Evolutionary conservation across 2,329 filamentous ascomycete genomes (phyloP), one percentile per base, ranked within the genome.

Genomic region (Fusarium denticulatum): DNA sequence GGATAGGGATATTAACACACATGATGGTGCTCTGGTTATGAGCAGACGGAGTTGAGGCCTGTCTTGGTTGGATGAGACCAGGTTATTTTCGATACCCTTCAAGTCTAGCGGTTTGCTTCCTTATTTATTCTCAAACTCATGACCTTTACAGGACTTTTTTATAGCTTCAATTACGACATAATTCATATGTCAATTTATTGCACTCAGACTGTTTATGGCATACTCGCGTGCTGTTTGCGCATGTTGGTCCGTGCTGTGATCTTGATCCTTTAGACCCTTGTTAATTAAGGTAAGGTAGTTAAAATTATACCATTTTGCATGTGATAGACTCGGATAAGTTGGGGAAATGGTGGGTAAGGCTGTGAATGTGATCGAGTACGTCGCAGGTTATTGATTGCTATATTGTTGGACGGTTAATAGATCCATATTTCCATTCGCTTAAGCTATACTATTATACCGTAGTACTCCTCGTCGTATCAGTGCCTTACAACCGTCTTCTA

Each of bases 21-120:
- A 46, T 67, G 57, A 60, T 64, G 62, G 63, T 70, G 67, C 71
- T 77, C 71, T 62, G 64, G 57, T 75, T 76, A 71, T 63, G 67
- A 77, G 71, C 45, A 65, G 57, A 67, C 67, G 73, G 70, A 75
- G 76, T 74, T 77, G 50, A 61, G 43, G 63, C 72, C 64, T 74
- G 67, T 63, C 63, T 77, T 75, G 73, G 69, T 77, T 75, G 73
- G 69, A 71, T 69, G 58, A 77, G 69, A 71, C 66, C 39, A 69
- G 72, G 72, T 79, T 61, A 75, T 74, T 72, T 74, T 78, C 73
- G 76, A 78, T 78, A 78, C 76, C 76, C 76, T 73, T 78, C 60
- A 52, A 73, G 58, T 73, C 62, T 65, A 74, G 71, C 71, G 62
- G 72, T 69, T 69, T 64, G 52, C 58, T 61, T 65, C 26, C 45